Evolutionary conservation across 2,329 filamentous ascomycete genomes (phyloP), one percentile per base, ranked within the genome.

Genomic region (Colletotrichum gigasporum): DNA sequence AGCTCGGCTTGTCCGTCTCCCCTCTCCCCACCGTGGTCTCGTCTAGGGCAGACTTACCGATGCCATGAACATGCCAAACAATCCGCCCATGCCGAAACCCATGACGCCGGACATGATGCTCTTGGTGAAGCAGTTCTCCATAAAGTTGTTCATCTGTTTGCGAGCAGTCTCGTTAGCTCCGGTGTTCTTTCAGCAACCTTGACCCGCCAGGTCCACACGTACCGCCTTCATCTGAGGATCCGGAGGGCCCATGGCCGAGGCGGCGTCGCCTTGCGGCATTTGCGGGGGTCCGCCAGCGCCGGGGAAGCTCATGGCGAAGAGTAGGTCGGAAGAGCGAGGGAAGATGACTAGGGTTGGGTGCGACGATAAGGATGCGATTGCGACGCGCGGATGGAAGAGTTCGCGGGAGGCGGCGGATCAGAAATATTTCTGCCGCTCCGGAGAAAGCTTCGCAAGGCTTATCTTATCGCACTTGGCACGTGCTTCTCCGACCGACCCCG

Each of bases 41-140:
- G n/a, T n/a, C n/a, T n/a, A n/a, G n/a, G n/a, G n/a, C n/a, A n/a
- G n/a, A 32, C 91, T 68, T 89, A 97, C 93, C 73, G 92, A 96
- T 64, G 94, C 93, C 95, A 98, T 99, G 83, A 99, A 99, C 72
- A 98, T 86, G 70, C 96, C 96, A 71, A 99, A 99, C 42, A 96
- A 83, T 72, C 94, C 96, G 67, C 96, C 96, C 69, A 99, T 90
- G 35, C 90, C 96, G 73, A 97, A 97, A 14, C 96, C 96, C 88
- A 96, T 96, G 22, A 91, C 92, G 61, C 95, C 96, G 0, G 94
- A 92, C 80, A 99, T 91, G 70, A 88, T 90, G 16, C 93, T 92
- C 79, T 99, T 99, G 62, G 90, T 90, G 22, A 91, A 88, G 76
- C 96, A 99, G 32, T 93, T 96, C 79, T 98, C 94, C 93, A 97